These are phyloP conservation scores for Candida buenavistaensis DNA, from an alignment of 1,139 yeast species.

Conservation along the genomic window DNA sequence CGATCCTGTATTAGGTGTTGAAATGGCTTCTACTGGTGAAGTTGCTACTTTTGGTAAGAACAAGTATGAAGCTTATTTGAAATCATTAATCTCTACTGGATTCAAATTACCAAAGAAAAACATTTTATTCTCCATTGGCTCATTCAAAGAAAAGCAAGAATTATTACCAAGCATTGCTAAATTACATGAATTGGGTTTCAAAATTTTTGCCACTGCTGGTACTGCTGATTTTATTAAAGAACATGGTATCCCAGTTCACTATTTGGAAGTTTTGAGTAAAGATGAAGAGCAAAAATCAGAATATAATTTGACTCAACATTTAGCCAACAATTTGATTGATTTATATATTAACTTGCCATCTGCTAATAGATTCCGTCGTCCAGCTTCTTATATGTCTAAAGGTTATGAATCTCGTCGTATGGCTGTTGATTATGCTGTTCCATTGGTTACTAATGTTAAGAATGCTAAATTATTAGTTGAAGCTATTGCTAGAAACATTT, in stretches of 20 bases:
- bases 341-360: slow-evolving; percentile 96
- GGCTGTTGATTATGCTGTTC: slow-evolving; percentile 99
- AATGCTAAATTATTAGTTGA: slow-evolving; percentile 94
- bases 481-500: slow-evolving; percentile 75
- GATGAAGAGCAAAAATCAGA: slow-evolving; percentile 85
- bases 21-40: slow-evolving; percentile 99
- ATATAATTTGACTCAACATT: slow-evolving; percentile 92
- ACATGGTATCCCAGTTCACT: slow-evolving; percentile 91
- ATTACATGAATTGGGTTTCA: slow-evolving; percentile 81
- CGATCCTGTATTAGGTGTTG: slow-evolving; percentile 97
- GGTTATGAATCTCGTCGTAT: slow-evolving; percentile 99
- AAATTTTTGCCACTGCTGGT: slow-evolving; percentile 96
- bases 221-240: slow-evolving; percentile 98
- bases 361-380: slow-evolving; percentile 96
- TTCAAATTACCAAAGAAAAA: slow-evolving; percentile 94
- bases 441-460: slow-evolving; percentile 95
- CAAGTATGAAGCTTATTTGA: slow-evolving; percentile 95
- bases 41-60: slow-evolving; percentile 96
- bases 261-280: slow-evolving; percentile 80
- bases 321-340: slow-evolving; percentile 95
- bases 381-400: slow-evolving; percentile 95
- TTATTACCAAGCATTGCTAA: slow-evolving; percentile 84
- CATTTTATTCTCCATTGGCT: slow-evolving; percentile 90
- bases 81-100: slow-evolving; percentile 92
- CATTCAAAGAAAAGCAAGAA: slow-evolving; percentile 96